A percentile compares a stretch with the other conserved stretches of the same genome.
These are phyloP conservation scores for Neofusicoccum cordaticola DNA, from an alignment of 2,329 filamentous ascomycete genomes.

Conservation along the genomic window DNA sequence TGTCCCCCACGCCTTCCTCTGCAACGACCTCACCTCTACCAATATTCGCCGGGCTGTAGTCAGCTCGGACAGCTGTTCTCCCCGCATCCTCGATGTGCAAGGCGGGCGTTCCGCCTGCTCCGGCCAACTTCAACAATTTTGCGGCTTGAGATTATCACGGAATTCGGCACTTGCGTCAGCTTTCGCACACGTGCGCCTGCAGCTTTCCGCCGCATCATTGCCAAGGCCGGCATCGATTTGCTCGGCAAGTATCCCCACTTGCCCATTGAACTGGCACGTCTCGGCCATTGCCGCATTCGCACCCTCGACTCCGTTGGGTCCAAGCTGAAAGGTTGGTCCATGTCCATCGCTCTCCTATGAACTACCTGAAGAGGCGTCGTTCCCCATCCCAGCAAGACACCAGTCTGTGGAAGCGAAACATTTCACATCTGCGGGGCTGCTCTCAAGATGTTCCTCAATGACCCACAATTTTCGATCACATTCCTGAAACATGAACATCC, in stretches of 20 bases:
- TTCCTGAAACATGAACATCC: too few species aligned
- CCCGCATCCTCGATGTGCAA: neutral
- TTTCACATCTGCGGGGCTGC: too few species aligned
- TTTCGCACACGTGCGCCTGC: slow-evolving; percentile 8
- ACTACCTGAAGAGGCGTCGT: neutral
- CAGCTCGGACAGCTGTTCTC: neutral
- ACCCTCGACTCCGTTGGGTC: neutral
- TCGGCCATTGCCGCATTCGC: neutral
- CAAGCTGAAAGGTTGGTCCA: neutral
- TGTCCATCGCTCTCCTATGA: neutral
- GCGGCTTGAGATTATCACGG: neutral
- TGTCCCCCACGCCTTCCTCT: neutral
- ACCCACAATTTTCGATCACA: too few species aligned
- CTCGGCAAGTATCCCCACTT: neutral
- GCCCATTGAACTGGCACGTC: neutral
- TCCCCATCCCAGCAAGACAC: neutral
- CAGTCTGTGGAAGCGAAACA: too few species aligned
- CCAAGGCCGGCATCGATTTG: neutral
- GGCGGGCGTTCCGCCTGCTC: neutral
- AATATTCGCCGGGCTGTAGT: neutral
- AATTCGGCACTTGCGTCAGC: slow-evolving; percentile 2
- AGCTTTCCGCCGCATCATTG: slow-evolving; percentile 4
- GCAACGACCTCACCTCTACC: neutral
- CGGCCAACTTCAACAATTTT: neutral
- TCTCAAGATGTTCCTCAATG: too few species aligned